These are phyloP conservation scores for Teratosphaeria destructans DNA, from an alignment of 2,329 filamentous ascomycete species.

Conservation along the genomic window DNA sequence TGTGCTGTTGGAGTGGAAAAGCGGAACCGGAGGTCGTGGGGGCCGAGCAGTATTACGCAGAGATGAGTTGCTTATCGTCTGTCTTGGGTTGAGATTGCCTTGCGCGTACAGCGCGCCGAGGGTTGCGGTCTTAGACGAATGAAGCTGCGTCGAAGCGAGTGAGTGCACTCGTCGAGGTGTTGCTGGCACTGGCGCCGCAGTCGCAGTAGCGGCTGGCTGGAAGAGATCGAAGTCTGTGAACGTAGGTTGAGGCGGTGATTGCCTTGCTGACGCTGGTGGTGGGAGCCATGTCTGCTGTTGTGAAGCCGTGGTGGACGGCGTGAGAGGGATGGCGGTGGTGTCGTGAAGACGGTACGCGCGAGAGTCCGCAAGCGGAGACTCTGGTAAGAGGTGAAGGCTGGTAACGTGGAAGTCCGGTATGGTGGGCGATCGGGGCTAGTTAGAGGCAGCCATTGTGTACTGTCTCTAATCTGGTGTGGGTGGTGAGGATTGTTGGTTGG, in stretches of 20 bases:
- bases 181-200: slow-evolving; percentile 29
- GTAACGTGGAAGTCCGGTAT: slow-evolving; percentile 14
- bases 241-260: slow-evolving; percentile 39
- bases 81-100: slow-evolving; percentile 36
- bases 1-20: slow-evolving; percentile 47
- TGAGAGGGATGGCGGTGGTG: slow-evolving; percentile 51
- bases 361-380: slow-evolving; percentile 28
- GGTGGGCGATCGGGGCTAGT: slow-evolving; percentile 21
- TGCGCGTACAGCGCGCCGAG: slow-evolving; percentile 53
- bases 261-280: slow-evolving; percentile 43
- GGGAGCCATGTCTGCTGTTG: slow-evolving; percentile 66
- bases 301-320: slow-evolving; percentile 77
- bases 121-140: slow-evolving; percentile 44
- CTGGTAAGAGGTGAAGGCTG: slow-evolving; percentile 14
- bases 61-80: slow-evolving; percentile 13
- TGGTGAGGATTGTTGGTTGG: slow-evolving; percentile 3
- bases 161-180: slow-evolving; percentile 40
- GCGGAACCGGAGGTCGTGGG: slow-evolving; percentile 55
- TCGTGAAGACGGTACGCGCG: slow-evolving; percentile 18
- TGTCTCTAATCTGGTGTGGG: slow-evolving; percentile 15
- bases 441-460: slow-evolving; percentile 25
- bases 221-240: slow-evolving; percentile 67
- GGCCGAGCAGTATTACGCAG: slow-evolving; percentile 10
- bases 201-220: slow-evolving; percentile 36
- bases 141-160: slow-evolving; percentile 43